Percentiles rank a stretch among this genome's conserved stretches.
phyloP scores from a whole-genome alignment of 352 stramenopile species.

The Phytophthora pinifolia region DNA sequence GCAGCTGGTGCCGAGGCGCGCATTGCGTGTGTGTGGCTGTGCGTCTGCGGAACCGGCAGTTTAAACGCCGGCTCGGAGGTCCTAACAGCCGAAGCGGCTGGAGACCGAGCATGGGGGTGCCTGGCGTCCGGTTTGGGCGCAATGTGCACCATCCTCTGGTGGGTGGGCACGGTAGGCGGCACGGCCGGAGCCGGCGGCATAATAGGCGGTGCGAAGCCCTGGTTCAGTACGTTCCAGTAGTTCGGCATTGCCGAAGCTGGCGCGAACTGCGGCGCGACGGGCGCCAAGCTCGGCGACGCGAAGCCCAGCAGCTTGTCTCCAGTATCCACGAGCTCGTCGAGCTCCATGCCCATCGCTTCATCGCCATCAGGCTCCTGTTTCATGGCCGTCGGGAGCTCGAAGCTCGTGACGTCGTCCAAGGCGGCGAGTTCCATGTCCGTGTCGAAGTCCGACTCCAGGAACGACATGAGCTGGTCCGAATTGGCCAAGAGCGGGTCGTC shows the following conservation, averaged over 20 bases:
- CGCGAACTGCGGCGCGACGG: slow-evolving; percentile 42
- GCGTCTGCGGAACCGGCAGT: slow-evolving; percentile 8
- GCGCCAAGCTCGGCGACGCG: slow-evolving; percentile 16
- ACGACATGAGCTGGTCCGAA: slow-evolving; percentile 51
- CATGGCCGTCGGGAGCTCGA: slow-evolving; percentile 6
- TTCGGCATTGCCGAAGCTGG: slow-evolving; percentile 76
- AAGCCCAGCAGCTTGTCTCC: slow-evolving; percentile 15
- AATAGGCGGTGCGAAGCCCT: slow-evolving; percentile 43
- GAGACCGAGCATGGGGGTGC: slow-evolving; percentile 7
- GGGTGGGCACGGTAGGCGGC: slow-evolving; percentile 18
- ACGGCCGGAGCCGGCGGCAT: slow-evolving; percentile 27
- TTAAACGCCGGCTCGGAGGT: slow-evolving; percentile 20
- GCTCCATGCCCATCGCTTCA: slow-evolving; percentile 36
- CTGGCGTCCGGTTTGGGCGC: slow-evolving; percentile 62
- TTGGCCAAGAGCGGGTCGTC: slow-evolving; percentile 42
- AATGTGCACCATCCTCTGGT: slow-evolving; percentile 71
- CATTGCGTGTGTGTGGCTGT: slow-evolving; percentile 12
- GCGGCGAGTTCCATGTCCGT: slow-evolving; percentile 71
- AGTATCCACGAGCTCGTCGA: slow-evolving; percentile 27
- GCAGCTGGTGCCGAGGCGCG: slow-evolving; percentile 19
- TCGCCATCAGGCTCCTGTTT: slow-evolving; percentile 29
- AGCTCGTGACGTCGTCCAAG: slow-evolving; percentile 46
- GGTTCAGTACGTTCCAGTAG: slow-evolving; percentile 87
- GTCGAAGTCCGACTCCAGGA: slow-evolving; percentile 54
- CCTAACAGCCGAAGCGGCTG: slow-evolving; percentile 9